Evolutionary conservation across 75 land plant species (phyloP), one percentile per base, ranked within the genome.

Genomic region (Larix kaempferi): DNA sequence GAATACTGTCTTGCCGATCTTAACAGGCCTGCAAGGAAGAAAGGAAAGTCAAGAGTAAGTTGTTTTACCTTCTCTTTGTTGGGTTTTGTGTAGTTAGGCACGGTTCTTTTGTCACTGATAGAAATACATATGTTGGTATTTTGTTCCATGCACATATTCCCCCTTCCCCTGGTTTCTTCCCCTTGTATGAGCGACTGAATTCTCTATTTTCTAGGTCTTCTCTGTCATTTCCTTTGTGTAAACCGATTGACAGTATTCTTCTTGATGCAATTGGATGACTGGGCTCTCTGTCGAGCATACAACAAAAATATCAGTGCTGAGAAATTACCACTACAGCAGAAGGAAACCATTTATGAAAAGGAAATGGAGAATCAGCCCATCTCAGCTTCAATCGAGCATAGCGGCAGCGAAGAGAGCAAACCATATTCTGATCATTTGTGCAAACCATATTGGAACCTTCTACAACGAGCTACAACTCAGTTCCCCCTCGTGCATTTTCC

Each of bases 1-100:
- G 78, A 77, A 63, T 77, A 77, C 62, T 35, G 78, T 26, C 76
- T 77, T 33, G 49, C 71, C 35, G 71, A 67, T 15, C 5, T 67
- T n/a, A 35, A 6, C 71, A 67, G 71, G 21, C 44, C 44, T 67
- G 71, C 41, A 67, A 67, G 71, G 71, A 67, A 67, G 71, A 67
- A 67, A 39, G 71, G 64, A n/a, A 16, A 44, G n/a, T 39, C 35
- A 67, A 67, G 71, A 44, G 71, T 67, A 67, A 35, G 2, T 37
- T 2, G 1, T n/a, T n/a, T 65, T 65, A 29, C 33, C 21, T 16
- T 33, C 37, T 35, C 19, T 65, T 35, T 65, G 19, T 65, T 26
- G 25, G 33, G 33, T 65, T 65, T 35, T 29, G 69, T 25, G 21
- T 35, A 33, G 69, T 15, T 33, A 16, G 41, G 16, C 27, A 26